Evolutionary conservation across 208 protist genomes (phyloP), one percentile per base, ranked within the genome.

Genomic region (Acanthamoeba lenticulata): DNA sequence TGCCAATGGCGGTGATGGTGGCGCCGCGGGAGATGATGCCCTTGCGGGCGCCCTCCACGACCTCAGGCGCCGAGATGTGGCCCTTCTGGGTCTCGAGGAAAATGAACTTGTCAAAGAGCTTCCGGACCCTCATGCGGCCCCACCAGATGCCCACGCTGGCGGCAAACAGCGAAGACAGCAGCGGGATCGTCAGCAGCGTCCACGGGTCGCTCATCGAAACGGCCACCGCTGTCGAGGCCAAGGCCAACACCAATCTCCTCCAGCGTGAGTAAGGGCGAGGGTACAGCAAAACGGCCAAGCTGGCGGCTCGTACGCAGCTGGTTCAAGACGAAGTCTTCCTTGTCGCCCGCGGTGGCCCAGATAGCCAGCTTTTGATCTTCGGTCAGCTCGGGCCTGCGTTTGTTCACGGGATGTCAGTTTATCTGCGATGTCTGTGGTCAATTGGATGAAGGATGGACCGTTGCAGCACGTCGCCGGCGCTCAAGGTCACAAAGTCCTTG

Each of bases 121-220:
- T 91, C 60, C 45, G 40, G 38, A 91, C n/a, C 15, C 85, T 19
- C 49, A 91, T 69, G 0, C 85, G 44, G 42, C 85, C 85, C 85
- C 85, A 91, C 85, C 49, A 74, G 2, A 91, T 72, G 42, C 52
- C 85, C 36, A 91, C 60, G n/a, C 11, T 29, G 52, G 85, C 85
- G 32, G 85, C 85, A 91, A 91, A 91, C n/a, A 91, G 60, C 27
- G 85, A 91, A 3, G 85, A 21, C 32, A 91, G 49, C 44, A 91
- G 52, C 5, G 85, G 85, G 27, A 91, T 24, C 9, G 85, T 72
- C 27, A 91, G 24, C 9, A 91, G 13, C 32, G 60, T 65, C n/a
- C 17, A 52, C 2, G 85, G 45, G 40, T 91, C 85, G 36, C 85
- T 91, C 60, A 91, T 74, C 38, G 55, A 65, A 2, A 69, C 60